phyloP scores from a whole-genome alignment of 2,329 filamentous ascomycete species.

The Tolypocladium tundrense region DNA sequence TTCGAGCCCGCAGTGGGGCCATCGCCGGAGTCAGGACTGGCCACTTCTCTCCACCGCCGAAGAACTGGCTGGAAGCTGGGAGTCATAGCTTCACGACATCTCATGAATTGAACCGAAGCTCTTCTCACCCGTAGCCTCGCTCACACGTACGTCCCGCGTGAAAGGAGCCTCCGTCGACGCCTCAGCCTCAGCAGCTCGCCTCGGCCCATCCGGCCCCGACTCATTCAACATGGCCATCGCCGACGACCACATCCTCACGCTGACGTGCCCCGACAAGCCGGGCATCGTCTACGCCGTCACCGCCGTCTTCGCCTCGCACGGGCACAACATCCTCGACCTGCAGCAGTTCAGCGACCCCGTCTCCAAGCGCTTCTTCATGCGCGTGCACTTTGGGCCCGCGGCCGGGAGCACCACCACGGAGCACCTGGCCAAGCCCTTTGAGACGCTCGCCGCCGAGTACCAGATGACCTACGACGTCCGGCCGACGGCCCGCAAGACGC shows the following conservation, averaged over 20 bases:
- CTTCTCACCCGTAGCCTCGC: background rate
- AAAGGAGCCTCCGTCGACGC: background rate
- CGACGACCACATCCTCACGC: constrained; percentile 61
- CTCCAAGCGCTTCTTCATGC: constrained; percentile 76
- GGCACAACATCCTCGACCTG: constrained; percentile 73
- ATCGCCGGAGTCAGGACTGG: background rate
- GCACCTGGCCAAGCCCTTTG: constrained; percentile 45
- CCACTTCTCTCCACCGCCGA: background rate
- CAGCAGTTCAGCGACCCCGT: constrained; percentile 74
- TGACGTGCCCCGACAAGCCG: constrained; percentile 75
- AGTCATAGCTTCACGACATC: background rate
- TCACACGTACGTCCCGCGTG: background rate
- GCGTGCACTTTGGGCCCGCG: constrained; percentile 66
- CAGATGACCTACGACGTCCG: constrained; percentile 63
- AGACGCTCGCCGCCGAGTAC: constrained; percentile 51
- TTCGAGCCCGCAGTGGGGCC: background rate
- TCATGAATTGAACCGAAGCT: background rate
- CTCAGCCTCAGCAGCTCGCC: no score
- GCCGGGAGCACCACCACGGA: constrained; percentile 34
- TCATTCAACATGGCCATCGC: constrained; percentile 20
- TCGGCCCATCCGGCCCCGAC: no score
- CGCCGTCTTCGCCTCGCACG: constrained; percentile 60
- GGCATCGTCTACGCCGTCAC: constrained; percentile 82
- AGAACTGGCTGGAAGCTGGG: background rate
- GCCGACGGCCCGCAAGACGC: constrained; percentile 57